Conservation (phyloP, 345 rosid species). For the Turritis glabra region DNA sequence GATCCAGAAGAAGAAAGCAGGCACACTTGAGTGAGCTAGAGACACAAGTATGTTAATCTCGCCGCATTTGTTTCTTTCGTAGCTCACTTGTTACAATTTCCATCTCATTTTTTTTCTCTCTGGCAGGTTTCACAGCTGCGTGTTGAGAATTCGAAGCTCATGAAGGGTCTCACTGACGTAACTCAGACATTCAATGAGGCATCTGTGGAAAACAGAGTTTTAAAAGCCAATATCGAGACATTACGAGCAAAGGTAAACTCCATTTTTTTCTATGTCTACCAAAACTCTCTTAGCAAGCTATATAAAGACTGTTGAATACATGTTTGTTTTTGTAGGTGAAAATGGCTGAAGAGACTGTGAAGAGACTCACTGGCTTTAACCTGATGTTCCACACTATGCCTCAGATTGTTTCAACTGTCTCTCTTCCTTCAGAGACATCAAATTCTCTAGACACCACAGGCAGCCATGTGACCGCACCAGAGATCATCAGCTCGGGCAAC, state of each 20-base stretch:
- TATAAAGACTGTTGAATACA: neutral
- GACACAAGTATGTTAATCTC: slow-evolving; percentile 60
- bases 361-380: slow-evolving; percentile 73
- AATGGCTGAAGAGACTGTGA: slow-evolving; percentile 93
- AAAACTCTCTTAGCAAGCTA: neutral
- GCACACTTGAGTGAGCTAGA: slow-evolving; percentile 91
- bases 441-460: slow-evolving; percentile 41
- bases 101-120: slow-evolving; percentile 7
- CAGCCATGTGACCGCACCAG: slow-evolving; percentile 34
- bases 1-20: slow-evolving; percentile 93
- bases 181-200: slow-evolving; percentile 76
- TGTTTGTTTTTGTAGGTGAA: slow-evolving; percentile 58
- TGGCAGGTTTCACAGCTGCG: slow-evolving; percentile 78
- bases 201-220: slow-evolving; percentile 83
- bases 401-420: slow-evolving; percentile 46
- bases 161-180: slow-evolving; percentile 67
- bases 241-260: slow-evolving; percentile 78
- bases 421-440: slow-evolving; percentile 53
- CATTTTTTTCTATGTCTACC: neutral
- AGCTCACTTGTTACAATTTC: slow-evolving; percentile 1
- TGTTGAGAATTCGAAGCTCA: slow-evolving; percentile 67
- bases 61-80: neutral
- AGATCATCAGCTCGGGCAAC: slow-evolving; percentile 19
- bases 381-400: slow-evolving; percentile 59
- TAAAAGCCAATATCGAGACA: slow-evolving; percentile 91